phyloP scores from a whole-genome alignment of 176 grass and related monocot species.

The Rhipidocladum racemiflorum region DNA sequence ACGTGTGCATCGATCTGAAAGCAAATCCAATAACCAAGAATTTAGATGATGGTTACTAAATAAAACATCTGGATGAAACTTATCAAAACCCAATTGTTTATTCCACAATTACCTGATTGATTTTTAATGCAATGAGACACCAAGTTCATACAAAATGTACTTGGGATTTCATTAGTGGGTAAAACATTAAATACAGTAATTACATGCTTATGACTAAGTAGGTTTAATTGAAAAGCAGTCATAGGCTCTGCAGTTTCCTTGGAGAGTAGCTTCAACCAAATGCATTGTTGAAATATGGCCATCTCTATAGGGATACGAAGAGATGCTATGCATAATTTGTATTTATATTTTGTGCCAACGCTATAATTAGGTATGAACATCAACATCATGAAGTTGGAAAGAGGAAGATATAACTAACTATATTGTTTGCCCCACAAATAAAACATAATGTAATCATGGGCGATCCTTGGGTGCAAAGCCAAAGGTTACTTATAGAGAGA shows the following conservation, averaged over 20 bases:
- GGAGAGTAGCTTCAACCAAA: not conserved
- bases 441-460: conserved; percentile 24
- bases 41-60: too few species aligned
- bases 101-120: not conserved
- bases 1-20: too few species aligned
- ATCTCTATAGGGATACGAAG: not conserved
- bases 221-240: not conserved
- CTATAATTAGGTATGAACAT: not conserved
- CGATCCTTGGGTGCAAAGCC: conserved; percentile 32
- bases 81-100: too few species aligned
- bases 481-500: conserved; percentile 22
- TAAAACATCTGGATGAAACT: too few species aligned
- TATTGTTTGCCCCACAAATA: not conserved
- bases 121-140: not conserved
- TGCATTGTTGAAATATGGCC: not conserved
- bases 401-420: not conserved
- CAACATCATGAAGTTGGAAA: not conserved
- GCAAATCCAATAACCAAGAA: too few species aligned
- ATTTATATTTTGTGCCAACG: not conserved
- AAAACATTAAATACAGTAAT: not conserved
- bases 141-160: not conserved
- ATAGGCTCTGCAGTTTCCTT: not conserved
- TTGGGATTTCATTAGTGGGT: not conserved
- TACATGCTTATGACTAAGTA: not conserved
- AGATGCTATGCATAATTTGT: not conserved